Evolutionary conservation across 1,139 yeast genomes (phyloP).

Genomic region (Debaryomyces fabryi): DNA sequence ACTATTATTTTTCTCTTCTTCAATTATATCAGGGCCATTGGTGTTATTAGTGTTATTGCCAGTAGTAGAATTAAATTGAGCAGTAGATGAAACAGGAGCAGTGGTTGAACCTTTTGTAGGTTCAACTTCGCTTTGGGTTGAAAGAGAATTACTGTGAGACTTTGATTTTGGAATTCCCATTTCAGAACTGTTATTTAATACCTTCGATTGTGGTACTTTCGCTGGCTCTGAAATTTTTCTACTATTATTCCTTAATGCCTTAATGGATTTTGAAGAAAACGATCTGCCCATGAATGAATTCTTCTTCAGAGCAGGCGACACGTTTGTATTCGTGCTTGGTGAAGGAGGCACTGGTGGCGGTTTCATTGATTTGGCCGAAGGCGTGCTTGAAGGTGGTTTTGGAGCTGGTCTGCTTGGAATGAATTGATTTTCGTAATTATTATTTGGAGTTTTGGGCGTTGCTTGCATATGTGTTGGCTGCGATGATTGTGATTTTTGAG

Average conservation of each 20-base stretch:
- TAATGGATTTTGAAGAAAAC: conserved; percentile 44
- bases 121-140: conserved; percentile 25
- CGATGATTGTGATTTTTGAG: conserved; percentile 16
- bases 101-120: conserved; percentile 36
- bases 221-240: conserved; percentile 27
- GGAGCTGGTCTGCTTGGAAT: conserved; percentile 76
- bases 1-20: conserved; percentile 13
- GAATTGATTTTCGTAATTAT: conserved; percentile 45
- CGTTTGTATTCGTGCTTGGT: conserved; percentile 12
- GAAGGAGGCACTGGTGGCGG: conserved; percentile 11
- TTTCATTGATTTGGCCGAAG: conserved; percentile 8
- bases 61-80: conserved; percentile 29
- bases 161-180: conserved; percentile 45
- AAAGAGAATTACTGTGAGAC: conserved; percentile 45
- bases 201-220: conserved; percentile 20
- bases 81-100: conserved; percentile 40
- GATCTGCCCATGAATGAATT: conserved; percentile 37
- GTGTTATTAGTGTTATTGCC: neutral
- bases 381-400: conserved; percentile 39
- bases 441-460: conserved; percentile 19
- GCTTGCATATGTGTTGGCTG: conserved; percentile 24
- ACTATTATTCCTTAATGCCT: conserved; percentile 28
- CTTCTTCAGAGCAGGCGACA: conserved; percentile 19
- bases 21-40: conserved; percentile 2
- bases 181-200: neutral